Evolutionary conservation across 192 early-diverging fungal species (phyloP), one percentile per base, ranked within the genome.

Genomic region (Podila minutissima): DNA sequence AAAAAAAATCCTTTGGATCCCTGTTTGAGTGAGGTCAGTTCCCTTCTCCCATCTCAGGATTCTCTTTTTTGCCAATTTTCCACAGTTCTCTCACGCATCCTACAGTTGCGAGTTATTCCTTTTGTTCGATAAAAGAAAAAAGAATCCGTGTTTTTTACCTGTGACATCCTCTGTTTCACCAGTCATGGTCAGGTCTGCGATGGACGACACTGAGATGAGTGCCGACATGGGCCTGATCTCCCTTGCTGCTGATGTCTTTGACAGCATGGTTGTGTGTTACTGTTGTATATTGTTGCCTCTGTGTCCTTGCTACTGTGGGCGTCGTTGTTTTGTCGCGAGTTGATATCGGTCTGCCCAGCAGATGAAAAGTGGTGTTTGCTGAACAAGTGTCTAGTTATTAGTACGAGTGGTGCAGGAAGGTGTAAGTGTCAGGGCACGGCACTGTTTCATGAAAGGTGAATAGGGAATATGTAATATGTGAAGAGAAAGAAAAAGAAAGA

Each of bases 121-220:
- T 33, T 24, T 58, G 9, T 11, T n/a, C 12, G 55, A 58, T 1
- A 58, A 58, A 28, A 2, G n/a, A 55, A n/a, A 24, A 55, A 55
- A 58, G 4, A 13, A 22, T 22, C 5, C 26, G 55, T 58, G 17
- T 13, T 28, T 46, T 13, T 73, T 81, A 81, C 77, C 77, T 73
- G 77, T 81, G 0, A 81, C 77, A 58, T 81, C 77, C 38, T 81
- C 77, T 19, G 71, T 69, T 10, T 81, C 77, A 33, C 55, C 66
- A 32, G 64, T 57, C 71, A 81, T 62, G 46, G 71, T 67, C 61
- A 81, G 29, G 77, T 81, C 77, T 9, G 66, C 77, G 62, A 81
- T 73, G 17, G 77, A 81, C 49, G 70, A 73, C 48, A 81, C 77
- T 3, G 77, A 81, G 77, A 81, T 81, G 62, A 81, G 49, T 4